Base-by-base conservation (phyloP, 2,329 filamentous ascomycete species). In the Monosporascus sp. region DNA sequence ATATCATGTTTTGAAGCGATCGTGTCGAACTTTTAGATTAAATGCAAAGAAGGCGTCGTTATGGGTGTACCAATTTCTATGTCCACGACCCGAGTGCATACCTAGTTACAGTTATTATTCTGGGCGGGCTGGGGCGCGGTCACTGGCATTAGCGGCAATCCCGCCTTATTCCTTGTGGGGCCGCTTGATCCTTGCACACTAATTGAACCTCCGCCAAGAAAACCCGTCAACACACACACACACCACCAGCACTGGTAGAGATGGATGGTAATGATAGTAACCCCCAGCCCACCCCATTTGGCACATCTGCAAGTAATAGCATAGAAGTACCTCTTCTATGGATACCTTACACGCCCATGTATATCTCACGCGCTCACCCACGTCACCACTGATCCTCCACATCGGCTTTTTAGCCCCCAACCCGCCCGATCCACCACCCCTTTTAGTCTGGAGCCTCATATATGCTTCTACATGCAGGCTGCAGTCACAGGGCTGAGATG, bases 371-470 rank as follows among this genome's bases (percentile, higher is more conserved):
- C 9, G 18, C 38, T 18, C 17, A 40, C 38, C 17, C 18, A 43
- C n/a, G 28, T 35, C 35, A 46, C 46, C 28, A 38, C 49, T 28
- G 28, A 49, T 15, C 50, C 49, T 38, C 49, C 37, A 45, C 37
- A 44, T 45, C 48, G 2, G 41, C 41, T 2, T 55, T 53, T 58
- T 35, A 45, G 58, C 55, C 60, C 60, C 60, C 60, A 58, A 54
- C 52, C 52, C 51, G 40, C 49, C 52, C 48, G 53, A 52, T 41
- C 58, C 55, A 56, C 54, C 56, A 57, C 56, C 59, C 58, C 60
- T 58, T 62, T 52, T 49, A 58, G 58, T 38, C 57, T 60, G 53
- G 58, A 60, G 59, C 59, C 58, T 54, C 58, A 61, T 56, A 54
- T 28, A 7, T 54, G 2, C 5, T 0, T 35, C 31, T 35, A 52